Evolutionary conservation across 108 stramenopile genomes (phyloP), one percentile per base, ranked within the genome.

Genomic region (Stephanodiscus triporus): DNA sequence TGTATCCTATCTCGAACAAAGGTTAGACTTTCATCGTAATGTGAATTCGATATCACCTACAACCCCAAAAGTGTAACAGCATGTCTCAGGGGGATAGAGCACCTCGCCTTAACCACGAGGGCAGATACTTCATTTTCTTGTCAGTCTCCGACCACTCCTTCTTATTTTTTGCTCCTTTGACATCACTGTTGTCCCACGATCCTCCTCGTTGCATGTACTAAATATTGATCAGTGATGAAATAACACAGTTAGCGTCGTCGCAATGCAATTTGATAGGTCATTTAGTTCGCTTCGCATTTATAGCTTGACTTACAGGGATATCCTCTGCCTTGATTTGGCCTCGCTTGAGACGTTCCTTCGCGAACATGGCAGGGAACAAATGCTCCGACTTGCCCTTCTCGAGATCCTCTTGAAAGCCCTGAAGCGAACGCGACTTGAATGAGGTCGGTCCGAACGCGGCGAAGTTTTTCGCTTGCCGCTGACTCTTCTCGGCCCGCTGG

Each of bases 101-200:
- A 1, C 43, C 43, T 45, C 14, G 16, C 40, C 40, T 40, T 1
- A 40, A 11, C 40, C 40, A 40, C 40, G 43, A 45, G 14, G 43
- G 43, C 16, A 45, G 43, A 45, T 45, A 36, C 13, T 29, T 19
- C 49, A 51, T 54, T 22, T 81, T 78, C 61, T 87, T 87, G 70
- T 91, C 91, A 45, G 87, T 84, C 63, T 77, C 63, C 5, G 80
- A 64, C 91, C 91, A 91, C 37, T 70, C 66, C 40, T 60, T 43
- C 49, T 82, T 85, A 45, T 16, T 45, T 73, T 75, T 81, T 20
- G 88, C 88, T 19, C 91, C 88, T 36, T 80, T 79, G 55, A 91
- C 79, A 70, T 91, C 88, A 30, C 80, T 72, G 55, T 89, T 87
- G 50, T 89, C 89, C 89, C 89, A 89, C 43, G 69, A 40, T 42